These are phyloP conservation scores for Tricholoma hemisulphureum DNA, from an alignment of 768 basidiomycete genomes.

Conservation along the genomic window DNA sequence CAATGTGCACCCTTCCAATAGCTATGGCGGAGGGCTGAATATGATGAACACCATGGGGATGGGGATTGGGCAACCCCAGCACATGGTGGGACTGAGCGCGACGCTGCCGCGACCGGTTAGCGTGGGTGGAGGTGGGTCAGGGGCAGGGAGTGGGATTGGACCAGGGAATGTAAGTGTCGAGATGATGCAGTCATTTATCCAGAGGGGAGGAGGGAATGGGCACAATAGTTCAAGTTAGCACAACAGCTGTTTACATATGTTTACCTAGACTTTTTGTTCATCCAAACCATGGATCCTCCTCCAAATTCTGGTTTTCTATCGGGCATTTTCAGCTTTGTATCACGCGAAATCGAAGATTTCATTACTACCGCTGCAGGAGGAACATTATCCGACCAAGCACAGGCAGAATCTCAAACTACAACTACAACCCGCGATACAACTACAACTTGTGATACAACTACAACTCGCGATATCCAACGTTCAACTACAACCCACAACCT, in stretches of 20 bases:
- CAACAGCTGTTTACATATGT: slow-evolving; percentile 1
- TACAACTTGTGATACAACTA: too few species aligned
- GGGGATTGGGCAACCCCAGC: slow-evolving; percentile 18
- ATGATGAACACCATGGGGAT: slow-evolving; percentile 22
- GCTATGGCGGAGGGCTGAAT: slow-evolving; percentile 14
- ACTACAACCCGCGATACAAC: too few species aligned
- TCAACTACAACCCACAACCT: not conserved
- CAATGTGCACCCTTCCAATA: slow-evolving; percentile 8
- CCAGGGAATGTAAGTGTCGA: slow-evolving; percentile 35
- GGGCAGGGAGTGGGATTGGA: slow-evolving; percentile 1
- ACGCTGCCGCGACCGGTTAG: slow-evolving; percentile 17
- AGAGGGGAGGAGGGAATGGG: slow-evolving; percentile 26
- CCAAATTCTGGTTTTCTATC: slow-evolving; percentile 47
- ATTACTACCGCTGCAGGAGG: slow-evolving; percentile 62
- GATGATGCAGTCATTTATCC: slow-evolving; percentile 45
- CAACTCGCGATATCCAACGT: too few species aligned
- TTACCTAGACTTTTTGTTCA: slow-evolving; percentile 4
- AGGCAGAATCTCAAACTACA: slow-evolving; percentile 6
- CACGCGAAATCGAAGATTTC: slow-evolving; percentile 71
- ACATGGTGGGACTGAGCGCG: slow-evolving; percentile 18
- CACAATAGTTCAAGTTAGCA: too few species aligned
- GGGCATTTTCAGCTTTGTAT: slow-evolving; percentile 67
- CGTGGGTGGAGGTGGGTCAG: slow-evolving; percentile 7
- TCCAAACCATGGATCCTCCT: slow-evolving; percentile 8
- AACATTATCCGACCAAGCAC: slow-evolving; percentile 16